A percentile compares a stretch with the other conserved stretches of the same genome.
phyloP scores from a whole-genome alignment of 257 asterid species.

The Plantago major region DNA sequence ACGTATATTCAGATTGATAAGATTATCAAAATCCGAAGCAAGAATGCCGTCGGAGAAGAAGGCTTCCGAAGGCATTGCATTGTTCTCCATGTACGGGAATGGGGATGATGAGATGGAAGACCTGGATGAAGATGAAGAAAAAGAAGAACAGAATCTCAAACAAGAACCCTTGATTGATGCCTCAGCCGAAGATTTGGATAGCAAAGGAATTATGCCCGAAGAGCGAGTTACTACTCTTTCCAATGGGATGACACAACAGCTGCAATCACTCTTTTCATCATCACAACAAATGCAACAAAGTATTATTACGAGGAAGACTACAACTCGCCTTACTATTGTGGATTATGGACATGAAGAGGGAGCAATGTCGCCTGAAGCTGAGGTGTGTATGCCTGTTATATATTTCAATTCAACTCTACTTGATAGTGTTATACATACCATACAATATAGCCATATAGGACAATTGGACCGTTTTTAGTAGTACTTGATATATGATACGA shows the following conservation, averaged over 20 bases:
- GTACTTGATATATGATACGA: too few relatives aligned
- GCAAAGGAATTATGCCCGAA: conserved; percentile 30
- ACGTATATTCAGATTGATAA: neutral
- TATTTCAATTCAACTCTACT: neutral
- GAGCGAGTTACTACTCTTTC: conserved; percentile 33
- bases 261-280: conserved; percentile 33
- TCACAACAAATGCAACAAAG: conserved; percentile 24
- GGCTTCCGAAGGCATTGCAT: conserved; percentile 82
- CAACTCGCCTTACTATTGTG: conserved; percentile 49
- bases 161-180: too few relatives aligned
- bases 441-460: too few relatives aligned
- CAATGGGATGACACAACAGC: conserved; percentile 35
- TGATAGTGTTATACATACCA: neutral
- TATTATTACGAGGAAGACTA: conserved; percentile 22
- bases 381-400: conserved; percentile 32
- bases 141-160: conserved; percentile 1
- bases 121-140: conserved; percentile 26
- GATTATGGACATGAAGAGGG: conserved; percentile 91
- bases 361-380: conserved; percentile 84
- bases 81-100: conserved; percentile 82
- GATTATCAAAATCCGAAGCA: conserved; percentile 13
- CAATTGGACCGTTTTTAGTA: too few relatives aligned
- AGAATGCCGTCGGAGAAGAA: conserved; percentile 68
- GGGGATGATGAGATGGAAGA: conserved; percentile 81
- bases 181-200: neutral